Evolutionary conservation across 2,329 filamentous ascomycete species (phyloP).

Genomic region (Fusarium sambucinum): DNA sequence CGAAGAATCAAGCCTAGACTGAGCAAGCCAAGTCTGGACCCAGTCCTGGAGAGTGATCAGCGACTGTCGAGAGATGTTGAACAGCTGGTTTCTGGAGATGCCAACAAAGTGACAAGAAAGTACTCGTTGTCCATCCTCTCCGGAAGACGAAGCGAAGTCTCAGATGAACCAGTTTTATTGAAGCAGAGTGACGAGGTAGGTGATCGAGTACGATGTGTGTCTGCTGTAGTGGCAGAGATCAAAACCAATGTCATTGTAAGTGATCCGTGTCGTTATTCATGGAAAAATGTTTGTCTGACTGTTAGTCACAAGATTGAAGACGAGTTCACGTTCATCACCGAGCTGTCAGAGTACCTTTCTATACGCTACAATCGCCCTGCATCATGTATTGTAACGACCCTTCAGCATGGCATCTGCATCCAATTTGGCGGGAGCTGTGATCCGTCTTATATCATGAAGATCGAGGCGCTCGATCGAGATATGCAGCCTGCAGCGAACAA

Average conservation of each 20-base stretch:
- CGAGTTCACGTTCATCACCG: slow-evolving; percentile 79
- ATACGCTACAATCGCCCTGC: slow-evolving; percentile 80
- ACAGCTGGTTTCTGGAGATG: slow-evolving; percentile 28
- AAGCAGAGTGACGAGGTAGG: slow-evolving; percentile 49
- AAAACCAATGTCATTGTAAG: slow-evolving; percentile 52
- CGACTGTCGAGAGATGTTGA: slow-evolving; percentile 33
- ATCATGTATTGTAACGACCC: slow-evolving; percentile 77
- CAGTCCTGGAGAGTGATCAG: slow-evolving; percentile 50
- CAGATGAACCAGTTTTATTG: slow-evolving; percentile 59
- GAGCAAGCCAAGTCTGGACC: slow-evolving; percentile 45
- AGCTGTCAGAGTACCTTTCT: slow-evolving; percentile 79
- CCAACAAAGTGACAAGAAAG: slow-evolving; percentile 30
- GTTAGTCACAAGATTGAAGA: slow-evolving; percentile 72
- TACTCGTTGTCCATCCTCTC: slow-evolving; percentile 38
- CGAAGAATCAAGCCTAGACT: slow-evolving; percentile 36
- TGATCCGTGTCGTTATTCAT: neutral
- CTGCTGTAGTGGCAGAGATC: slow-evolving; percentile 69
- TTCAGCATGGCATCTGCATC: slow-evolving; percentile 82
- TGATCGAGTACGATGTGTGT: slow-evolving; percentile 64
- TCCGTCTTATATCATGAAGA: slow-evolving; percentile 81
- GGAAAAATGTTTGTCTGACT: slow-evolving; percentile 3
- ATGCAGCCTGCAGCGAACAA: slow-evolving; percentile 82
- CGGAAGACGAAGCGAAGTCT: slow-evolving; percentile 52
- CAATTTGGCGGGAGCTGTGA: slow-evolving; percentile 81
- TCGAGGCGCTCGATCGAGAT: slow-evolving; percentile 76